Evolutionary conservation across 768 basidiomycete species (phyloP), one percentile per base, ranked within the genome.

Genomic region (Collybia mongolica): DNA sequence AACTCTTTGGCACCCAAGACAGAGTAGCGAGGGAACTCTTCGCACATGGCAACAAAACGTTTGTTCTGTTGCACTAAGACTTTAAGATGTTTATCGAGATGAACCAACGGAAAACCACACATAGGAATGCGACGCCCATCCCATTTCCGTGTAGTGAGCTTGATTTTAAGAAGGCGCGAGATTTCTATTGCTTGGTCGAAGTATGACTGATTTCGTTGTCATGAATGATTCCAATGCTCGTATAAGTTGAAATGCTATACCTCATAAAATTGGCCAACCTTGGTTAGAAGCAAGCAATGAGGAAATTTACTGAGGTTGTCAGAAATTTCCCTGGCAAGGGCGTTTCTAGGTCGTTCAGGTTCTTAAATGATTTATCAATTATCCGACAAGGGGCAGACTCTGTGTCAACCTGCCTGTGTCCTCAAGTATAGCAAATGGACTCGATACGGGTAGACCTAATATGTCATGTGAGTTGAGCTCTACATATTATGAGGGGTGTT

Each of bases 221-320:
- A 60, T 56, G 28, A 44, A 28, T 14, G 11, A 32, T 12, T 14
- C 35, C 51, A 6, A 48, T 44, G 3, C 18, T 39, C 46, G 44
- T 37, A 40, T 12, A 44, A 26, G 18, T 5, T 4, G 39, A 48
- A 39, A 32, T 14, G 19, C 9, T 71, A 36, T 64, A 92, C 95
- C 80, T 98, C 95, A 62, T 96, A 98, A 66, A 98, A 98, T 59
- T 93, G 87, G 12, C 95, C 95, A 9, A 98, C 93, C 46, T 92
- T 82, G 6, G 94, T 98, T 15, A 98, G 77, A 20, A 98, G 74
- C 23, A 97, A 76, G 62, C 93, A 95, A 58, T 94, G 89, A 18
- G 95, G 89, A 61, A 93, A 97, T 41, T 72, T 80, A 36, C 73
- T 70, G 17, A 89, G 74, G 60, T 97, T 93, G 20, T 78, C 67